Evolutionary conservation across 1,139 yeast species (phyloP).

Genomic region (Blastobotrys buckinghamii): DNA sequence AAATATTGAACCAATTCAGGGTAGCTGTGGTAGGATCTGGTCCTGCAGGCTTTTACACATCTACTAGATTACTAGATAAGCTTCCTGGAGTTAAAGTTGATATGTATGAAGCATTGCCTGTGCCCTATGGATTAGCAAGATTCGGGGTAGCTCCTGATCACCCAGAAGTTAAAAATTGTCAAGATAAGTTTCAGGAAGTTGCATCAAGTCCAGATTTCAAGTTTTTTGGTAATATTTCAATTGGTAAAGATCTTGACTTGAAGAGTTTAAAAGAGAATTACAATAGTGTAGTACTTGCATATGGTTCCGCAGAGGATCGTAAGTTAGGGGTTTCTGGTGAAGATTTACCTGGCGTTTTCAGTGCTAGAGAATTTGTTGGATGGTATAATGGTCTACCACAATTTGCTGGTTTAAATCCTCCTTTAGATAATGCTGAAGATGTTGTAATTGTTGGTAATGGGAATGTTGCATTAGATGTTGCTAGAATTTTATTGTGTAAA

Average conservation of each 20-base stretch:
- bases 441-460: conserved; percentile 94
- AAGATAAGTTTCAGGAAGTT: conserved; percentile 64
- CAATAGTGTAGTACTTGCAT: conserved; percentile 70
- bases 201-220: conserved; percentile 38
- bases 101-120: conserved; percentile 72
- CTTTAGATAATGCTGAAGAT: conserved; percentile 51
- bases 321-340: conserved; percentile 56
- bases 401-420: conserved; percentile 42
- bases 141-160: conserved; percentile 99
- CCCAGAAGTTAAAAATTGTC: conserved; percentile 84
- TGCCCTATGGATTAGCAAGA: conserved; percentile 86
- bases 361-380: conserved; percentile 83
- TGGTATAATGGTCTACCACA: conserved; percentile 96
- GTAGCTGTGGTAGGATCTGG: conserved; percentile 90
- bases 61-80: conserved; percentile 61
- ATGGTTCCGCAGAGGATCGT: conserved; percentile 73
- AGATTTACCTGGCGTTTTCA: conserved; percentile 54
- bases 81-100: conserved; percentile 34
- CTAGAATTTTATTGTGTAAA: conserved; percentile 66
- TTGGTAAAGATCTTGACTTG: conserved; percentile 55
- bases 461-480: conserved; percentile 92
- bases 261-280: conserved; percentile 47
- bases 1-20: conserved; percentile 22
- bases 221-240: conserved; percentile 68
- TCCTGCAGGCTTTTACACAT: conserved; percentile 94